These are phyloP conservation scores for Fibroporia radiculosa DNA, from an alignment of 768 basidiomycete species.

Conservation along the genomic window DNA sequence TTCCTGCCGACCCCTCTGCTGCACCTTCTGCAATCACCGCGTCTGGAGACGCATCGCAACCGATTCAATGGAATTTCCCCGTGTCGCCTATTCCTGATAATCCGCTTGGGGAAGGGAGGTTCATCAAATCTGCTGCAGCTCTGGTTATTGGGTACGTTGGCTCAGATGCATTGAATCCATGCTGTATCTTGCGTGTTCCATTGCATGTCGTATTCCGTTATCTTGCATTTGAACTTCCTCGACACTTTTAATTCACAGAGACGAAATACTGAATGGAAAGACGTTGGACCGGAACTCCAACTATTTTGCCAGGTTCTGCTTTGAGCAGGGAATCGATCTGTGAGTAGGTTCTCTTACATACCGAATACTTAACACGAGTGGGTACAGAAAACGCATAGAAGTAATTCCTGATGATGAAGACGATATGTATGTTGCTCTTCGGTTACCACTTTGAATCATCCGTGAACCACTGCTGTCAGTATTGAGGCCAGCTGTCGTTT, in stretches of 20 bases:
- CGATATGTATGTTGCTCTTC: conserved; percentile 58
- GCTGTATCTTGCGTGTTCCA: neutral
- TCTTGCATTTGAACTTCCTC: too few relatives aligned
- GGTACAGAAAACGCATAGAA: conserved; percentile 72
- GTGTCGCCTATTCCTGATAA: conserved; percentile 54
- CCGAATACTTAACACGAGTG: conserved; percentile 13
- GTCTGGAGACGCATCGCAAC: neutral
- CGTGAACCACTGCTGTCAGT: conserved; percentile 29
- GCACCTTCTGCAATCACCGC: neutral
- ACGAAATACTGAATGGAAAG: conserved; percentile 91
- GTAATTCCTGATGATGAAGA: conserved; percentile 87
- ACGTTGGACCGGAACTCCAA: conserved; percentile 79
- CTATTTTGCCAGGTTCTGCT: conserved; percentile 83
- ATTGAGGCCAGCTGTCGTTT: conserved; percentile 81
- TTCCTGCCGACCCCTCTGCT: conserved; percentile 5
- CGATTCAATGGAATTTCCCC: conserved; percentile 31
- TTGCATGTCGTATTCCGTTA: neutral
- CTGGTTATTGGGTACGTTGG: conserved; percentile 68
- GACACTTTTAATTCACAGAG: conserved; percentile 34
- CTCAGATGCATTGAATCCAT: too few relatives aligned
- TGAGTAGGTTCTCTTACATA: conserved; percentile 25
- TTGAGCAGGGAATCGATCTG: conserved; percentile 81
- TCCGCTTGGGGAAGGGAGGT: conserved; percentile 59
- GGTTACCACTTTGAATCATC: neutral
- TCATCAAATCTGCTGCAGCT: conserved; percentile 68